Percentiles rank a stretch among this genome's conserved stretches.
Conservation (phyloP, 768 basidiomycete genomes). For the Mycena galericulata region DNA sequence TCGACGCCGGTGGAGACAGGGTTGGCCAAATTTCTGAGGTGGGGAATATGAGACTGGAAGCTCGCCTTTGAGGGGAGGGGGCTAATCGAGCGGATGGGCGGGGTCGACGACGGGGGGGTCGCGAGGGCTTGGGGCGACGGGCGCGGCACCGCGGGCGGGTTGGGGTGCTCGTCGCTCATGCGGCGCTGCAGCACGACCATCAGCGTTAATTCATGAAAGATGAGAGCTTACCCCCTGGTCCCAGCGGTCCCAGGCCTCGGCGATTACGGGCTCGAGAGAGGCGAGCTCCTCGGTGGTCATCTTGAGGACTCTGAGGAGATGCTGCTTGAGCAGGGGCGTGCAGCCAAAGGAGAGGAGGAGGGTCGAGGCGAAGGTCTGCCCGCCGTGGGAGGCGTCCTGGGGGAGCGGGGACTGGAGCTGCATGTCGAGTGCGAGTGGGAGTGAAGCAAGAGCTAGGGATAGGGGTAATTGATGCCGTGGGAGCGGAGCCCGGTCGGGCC, state of each 20-base stretch:
- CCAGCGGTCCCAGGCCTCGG: conserved; percentile 90
- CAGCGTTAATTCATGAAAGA: conserved; percentile 8
- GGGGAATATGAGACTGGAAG: too few relatives aligned
- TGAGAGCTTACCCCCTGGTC: conserved; percentile 72
- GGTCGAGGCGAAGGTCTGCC: conserved; percentile 85
- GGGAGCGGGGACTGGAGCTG: conserved; percentile 79
- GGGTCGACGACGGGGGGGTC: neutral
- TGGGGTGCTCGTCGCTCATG: conserved; percentile 30
- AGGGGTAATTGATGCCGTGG: too few relatives aligned
- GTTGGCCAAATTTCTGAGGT: too few relatives aligned
- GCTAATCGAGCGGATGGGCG: too few relatives aligned
- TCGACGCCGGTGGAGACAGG: too few relatives aligned
- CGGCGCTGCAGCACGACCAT: conserved; percentile 19
- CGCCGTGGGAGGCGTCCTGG: conserved; percentile 65
- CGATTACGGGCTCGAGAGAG: conserved; percentile 82
- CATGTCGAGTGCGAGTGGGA: too few relatives aligned
- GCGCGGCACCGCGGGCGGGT: conserved; percentile 12
- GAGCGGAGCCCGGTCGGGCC: too few relatives aligned
- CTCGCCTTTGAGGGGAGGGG: too few relatives aligned
- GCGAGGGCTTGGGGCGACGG: neutral
- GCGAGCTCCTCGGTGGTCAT: conserved; percentile 86
- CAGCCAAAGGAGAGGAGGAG: conserved; percentile 82
- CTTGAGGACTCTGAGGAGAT: conserved; percentile 75
- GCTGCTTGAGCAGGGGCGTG: conserved; percentile 78
- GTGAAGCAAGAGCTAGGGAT: too few relatives aligned